Evolutionary conservation across 2,329 filamentous ascomycete species (phyloP), one percentile per base, ranked within the genome.

Genomic region (Cladosporium colombiae): DNA sequence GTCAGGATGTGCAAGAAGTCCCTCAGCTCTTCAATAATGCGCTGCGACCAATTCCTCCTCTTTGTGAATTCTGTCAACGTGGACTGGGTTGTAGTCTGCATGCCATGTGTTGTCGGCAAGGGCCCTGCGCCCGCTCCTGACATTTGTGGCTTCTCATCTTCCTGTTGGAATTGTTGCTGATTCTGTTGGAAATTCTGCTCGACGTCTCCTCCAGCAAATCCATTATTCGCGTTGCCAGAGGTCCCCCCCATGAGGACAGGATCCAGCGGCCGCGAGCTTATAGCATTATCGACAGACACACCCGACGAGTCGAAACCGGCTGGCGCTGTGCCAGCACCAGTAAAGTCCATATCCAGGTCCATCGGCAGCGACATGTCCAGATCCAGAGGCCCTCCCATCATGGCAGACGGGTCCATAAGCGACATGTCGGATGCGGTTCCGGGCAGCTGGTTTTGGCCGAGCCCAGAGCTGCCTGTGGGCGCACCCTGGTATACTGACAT

Each of bases 1-100:
- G 92, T 93, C 61, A 98, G 85, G 66, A 98, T 93, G 75, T 96
- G 89, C 64, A 97, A 80, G 71, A 97, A 87, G 78, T 97, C 94
- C 75, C 90, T 91, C 71, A 98, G 83, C 81, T 97, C 93, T 77
- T 96, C 91, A 27, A 97, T 86, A 14, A 97, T 89, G 70, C 91
- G 90, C 76, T 93, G 91, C 18, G 92, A 90, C 94, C 94, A 97
- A 75, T 95, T 89, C 68, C 85, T 80, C 66, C 87, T 81, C 76
- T 88, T 88, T 18, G 85, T 89, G 72, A 89, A 89, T 74, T 89
- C 85, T 69, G 86, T 88, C 70, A 88, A 76, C 8, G 85, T 88
- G 77, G 84, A 88, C 49, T 76, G 79, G 62, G 77, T 80, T 61
- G 76, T 72, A 68, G 73, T 81, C 37, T 79, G 77, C 18, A 79